These are phyloP conservation scores for Flaveria linearis DNA, from an alignment of 129 eudicot genomes.

Conservation along the genomic window DNA sequence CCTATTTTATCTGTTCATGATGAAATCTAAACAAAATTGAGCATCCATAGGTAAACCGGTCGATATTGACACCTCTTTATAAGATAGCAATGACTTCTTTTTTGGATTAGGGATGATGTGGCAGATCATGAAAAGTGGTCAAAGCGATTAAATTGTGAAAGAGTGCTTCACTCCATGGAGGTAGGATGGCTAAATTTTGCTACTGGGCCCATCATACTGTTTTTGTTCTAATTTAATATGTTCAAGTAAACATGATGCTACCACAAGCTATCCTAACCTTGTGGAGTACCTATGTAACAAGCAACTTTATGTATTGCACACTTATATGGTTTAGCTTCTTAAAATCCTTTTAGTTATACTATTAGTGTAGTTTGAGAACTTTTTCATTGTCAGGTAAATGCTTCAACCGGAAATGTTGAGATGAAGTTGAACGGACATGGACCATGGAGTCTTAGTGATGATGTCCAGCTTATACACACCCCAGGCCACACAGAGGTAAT, in stretches of 20 bases:
- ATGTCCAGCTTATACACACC: conserved; percentile 62
- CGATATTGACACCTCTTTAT: background rate
- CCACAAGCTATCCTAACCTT: background rate
- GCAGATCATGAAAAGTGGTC: conserved; percentile 82
- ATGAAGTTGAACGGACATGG: conserved; percentile 65
- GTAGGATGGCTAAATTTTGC: conserved; percentile 28
- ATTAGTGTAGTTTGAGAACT: background rate
- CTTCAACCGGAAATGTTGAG: conserved; percentile 59
- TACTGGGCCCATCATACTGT: background rate
- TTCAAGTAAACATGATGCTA: background rate
- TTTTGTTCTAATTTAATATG: background rate
- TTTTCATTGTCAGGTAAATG: conserved; percentile 39
- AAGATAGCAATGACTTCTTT: background rate
- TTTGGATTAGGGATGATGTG: conserved; percentile 68
- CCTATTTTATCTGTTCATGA: background rate
- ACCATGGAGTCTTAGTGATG: conserved; percentile 69
- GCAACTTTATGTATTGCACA: background rate
- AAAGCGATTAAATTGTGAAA: conserved; percentile 48
- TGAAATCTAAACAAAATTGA: background rate
- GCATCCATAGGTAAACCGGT: background rate
- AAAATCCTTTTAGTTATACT: background rate
- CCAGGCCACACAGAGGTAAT: conserved; percentile 78
- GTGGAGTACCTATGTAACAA: background rate
- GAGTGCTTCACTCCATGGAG: conserved; percentile 64
- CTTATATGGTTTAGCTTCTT: background rate